Base-by-base conservation (phyloP, 805 yeast genomes). In the Yarrowia sp. region DNA sequence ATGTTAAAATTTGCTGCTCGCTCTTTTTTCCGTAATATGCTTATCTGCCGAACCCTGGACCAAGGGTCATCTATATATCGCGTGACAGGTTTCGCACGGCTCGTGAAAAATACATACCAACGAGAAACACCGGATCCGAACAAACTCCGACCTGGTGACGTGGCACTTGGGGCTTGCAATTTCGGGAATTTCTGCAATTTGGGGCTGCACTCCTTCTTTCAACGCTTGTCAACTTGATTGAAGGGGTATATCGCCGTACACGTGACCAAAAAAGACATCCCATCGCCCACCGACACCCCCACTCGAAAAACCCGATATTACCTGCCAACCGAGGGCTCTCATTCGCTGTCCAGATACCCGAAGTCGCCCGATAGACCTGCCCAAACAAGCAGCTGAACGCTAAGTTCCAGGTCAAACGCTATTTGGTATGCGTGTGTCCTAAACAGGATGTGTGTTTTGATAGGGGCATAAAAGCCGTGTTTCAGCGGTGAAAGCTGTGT, bases 341-440 rank as follows among this genome's bases (percentile, higher is more conserved):
- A 51, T 51, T 51, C 58, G 58, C 32, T 39, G n/a, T n/a, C 14
- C 55, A 36, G 58, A 47, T 50, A 11, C 35, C 58, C 58, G 58
- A 36, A 18, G 33, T 36, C 35, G 43, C 58, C 58, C 58, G 58
- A 51, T 17, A 18, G 17, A 15, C 15, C 42, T 36, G 58, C 58
- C 58, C 58, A 51, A 51, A 51, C 43, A 38, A 51, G 58, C 42
- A 36, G 58, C n/a, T 22, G 8, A 51, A 51, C 58, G 43, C 58
- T 51, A 51, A 10, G 33, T 51, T 51, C 32, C 57, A 35, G 41
- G 42, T 35, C 39, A 35, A 51, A 51, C 31, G 7, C 8, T 51
- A 36, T 51, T 51, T 51, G 13, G 42, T 43, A 51, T 36, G 58
- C 57, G 57, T 35, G 55, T 50, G 42, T 35, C 53, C 33, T 28